These are phyloP conservation scores for Byssoonygena ceratinophila DNA, from an alignment of 2,329 filamentous ascomycete genomes.

Conservation along the genomic window DNA sequence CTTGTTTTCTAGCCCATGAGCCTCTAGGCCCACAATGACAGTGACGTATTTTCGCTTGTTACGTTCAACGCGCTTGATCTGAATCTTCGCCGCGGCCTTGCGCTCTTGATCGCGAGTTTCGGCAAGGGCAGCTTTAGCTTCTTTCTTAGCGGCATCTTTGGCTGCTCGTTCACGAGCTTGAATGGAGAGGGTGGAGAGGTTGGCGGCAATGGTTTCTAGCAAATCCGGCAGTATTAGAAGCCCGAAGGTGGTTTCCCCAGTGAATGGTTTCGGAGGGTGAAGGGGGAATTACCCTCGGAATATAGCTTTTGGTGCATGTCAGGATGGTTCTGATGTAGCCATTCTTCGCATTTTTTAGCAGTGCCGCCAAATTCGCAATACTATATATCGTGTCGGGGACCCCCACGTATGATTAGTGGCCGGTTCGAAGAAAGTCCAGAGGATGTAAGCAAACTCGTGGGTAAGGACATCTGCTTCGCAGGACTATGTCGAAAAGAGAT, in stretches of 20 bases:
- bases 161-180: constrained; percentile 89
- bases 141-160: constrained; percentile 95
- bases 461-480: not conserved
- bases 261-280: not conserved
- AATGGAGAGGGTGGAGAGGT: constrained; percentile 74
- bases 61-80: constrained; percentile 92
- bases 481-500: not conserved
- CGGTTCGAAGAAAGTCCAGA: not conserved
- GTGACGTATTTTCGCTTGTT: constrained; percentile 98
- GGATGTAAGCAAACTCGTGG: not conserved
- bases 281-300: constrained; percentile 56
- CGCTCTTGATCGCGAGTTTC: constrained; percentile 75
- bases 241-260: no score
- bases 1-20: constrained; percentile 84
- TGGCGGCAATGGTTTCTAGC: constrained; percentile 67
- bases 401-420: constrained; percentile 7
- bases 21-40: constrained; percentile 78
- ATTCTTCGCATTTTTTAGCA: constrained; percentile 92
- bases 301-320: constrained; percentile 70
- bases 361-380: constrained; percentile 99
- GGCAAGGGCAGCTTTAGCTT: constrained; percentile 78
- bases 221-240: not conserved
- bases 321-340: constrained; percentile 67
- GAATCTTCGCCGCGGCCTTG: constrained; percentile 69
- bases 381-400: constrained; percentile 40